Evolutionary conservation across 768 basidiomycete species (phyloP).

Genomic region (Postia placenta): DNA sequence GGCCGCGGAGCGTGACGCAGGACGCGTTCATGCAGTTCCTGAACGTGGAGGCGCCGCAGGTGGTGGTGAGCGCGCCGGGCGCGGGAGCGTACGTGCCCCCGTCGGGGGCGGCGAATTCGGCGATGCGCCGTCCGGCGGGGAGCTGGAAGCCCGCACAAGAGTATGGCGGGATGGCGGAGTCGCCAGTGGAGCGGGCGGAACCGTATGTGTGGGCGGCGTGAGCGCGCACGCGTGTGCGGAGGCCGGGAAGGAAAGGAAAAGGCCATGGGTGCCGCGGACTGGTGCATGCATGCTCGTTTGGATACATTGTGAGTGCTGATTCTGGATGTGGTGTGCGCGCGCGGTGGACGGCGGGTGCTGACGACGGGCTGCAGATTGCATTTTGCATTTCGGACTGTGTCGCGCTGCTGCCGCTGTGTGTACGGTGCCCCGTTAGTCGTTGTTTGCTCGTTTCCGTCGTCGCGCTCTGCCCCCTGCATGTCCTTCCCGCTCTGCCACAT

Average conservation of each 20-base stretch:
- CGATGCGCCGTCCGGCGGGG: slow-evolving; percentile 3
- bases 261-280: too few species aligned
- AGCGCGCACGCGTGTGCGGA: not conserved
- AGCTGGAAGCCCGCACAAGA: slow-evolving; percentile 5
- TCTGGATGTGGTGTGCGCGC: not conserved
- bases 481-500: not conserved
- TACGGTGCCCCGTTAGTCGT: not conserved
- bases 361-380: not conserved
- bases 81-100: slow-evolving; percentile 1
- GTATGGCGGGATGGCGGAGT: not conserved
- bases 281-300: not conserved
- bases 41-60: not conserved
- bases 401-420: not conserved
- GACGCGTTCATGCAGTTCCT: slow-evolving; percentile 3
- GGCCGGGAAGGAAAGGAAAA: not conserved
- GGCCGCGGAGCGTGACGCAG: slow-evolving; percentile 1
- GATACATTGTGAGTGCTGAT: not conserved
- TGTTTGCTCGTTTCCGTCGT: not conserved
- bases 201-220: not conserved
- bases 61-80: not conserved
- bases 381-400: not conserved
- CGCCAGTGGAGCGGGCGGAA: not conserved
- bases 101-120: not conserved
- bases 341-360: not conserved
- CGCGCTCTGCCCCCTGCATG: not conserved